Conservation (phyloP, 495 filamentous ascomycete species). For the Chaetomium fimeti region DNA sequence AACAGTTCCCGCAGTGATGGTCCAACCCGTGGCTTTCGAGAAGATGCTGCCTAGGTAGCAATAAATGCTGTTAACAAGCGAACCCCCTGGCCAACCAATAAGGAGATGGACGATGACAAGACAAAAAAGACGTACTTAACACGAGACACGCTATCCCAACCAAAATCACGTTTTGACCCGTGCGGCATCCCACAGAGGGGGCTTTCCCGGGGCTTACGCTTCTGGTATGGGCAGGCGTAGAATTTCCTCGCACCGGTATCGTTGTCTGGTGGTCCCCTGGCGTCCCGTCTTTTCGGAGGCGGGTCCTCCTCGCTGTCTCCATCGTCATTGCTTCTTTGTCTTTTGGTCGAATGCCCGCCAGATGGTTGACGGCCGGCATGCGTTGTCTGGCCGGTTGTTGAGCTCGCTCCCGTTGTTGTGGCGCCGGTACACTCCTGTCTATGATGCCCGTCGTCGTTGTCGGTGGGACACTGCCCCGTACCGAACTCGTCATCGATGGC, state of each 20-base stretch:
- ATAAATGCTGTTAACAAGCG: neutral
- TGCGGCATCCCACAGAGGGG: neutral
- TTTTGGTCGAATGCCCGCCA: neutral
- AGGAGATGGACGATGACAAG: neutral
- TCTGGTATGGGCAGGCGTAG: neutral
- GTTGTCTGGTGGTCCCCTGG: neutral
- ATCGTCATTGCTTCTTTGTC: neutral
- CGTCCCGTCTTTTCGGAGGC: neutral
- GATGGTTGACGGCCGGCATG: neutral
- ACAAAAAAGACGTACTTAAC: neutral
- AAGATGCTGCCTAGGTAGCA: neutral
- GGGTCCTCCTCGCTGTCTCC: neutral
- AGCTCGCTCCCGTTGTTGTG: neutral
- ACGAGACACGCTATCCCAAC: neutral
- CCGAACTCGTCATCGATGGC: neutral
- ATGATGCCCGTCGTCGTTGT: neutral
- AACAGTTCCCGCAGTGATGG: constrained; percentile 2
- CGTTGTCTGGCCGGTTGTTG: neutral
- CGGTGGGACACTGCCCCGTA: neutral
- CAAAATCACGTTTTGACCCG: neutral
- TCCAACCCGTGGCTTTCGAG: constrained; percentile 2
- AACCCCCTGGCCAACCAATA: neutral
- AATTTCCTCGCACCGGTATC: neutral
- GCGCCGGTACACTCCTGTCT: neutral
- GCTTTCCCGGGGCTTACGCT: neutral